These are phyloP conservation scores for Lantana camara DNA, from an alignment of 257 asterid species.

Conservation along the genomic window DNA sequence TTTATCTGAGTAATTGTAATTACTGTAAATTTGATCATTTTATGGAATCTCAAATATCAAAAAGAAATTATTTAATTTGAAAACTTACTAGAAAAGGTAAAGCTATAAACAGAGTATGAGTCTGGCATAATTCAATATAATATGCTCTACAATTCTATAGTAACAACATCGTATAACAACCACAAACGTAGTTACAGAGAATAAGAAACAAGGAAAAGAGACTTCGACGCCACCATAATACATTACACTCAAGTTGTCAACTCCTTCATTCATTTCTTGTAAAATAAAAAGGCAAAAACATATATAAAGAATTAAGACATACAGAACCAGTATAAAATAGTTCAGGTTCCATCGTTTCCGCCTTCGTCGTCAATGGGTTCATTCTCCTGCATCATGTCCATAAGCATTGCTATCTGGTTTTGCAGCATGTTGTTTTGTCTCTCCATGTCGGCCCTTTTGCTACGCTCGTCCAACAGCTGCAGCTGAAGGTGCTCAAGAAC, in stretches of 20 bases:
- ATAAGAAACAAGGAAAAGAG: no score
- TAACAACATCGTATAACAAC: background rate
- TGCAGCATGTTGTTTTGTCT: slow-evolving; percentile 80
- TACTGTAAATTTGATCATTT: no score
- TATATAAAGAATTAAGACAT: background rate
- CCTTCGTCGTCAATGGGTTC: slow-evolving; percentile 61
- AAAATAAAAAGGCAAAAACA: background rate
- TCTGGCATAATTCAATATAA: background rate
- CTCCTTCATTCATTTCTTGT: background rate
- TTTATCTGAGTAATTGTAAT: no score
- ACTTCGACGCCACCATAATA: no score
- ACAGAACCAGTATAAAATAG: background rate
- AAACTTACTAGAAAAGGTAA: no score
- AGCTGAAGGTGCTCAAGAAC: slow-evolving; percentile 87
- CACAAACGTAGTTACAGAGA: background rate
- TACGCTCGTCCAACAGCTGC: slow-evolving; percentile 89
- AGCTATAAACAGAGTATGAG: no score
- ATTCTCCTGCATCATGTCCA: slow-evolving; percentile 88
- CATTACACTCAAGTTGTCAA: background rate
- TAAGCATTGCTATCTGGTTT: slow-evolving; percentile 79
- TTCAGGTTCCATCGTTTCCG: slow-evolving; percentile 28
- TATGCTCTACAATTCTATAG: background rate
- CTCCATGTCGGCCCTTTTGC: slow-evolving; percentile 87
- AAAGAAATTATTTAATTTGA: no score
- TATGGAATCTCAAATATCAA: no score